phyloP scores from a whole-genome alignment of 768 basidiomycete genomes.

The Naganishia vaughanmartiniae region DNA sequence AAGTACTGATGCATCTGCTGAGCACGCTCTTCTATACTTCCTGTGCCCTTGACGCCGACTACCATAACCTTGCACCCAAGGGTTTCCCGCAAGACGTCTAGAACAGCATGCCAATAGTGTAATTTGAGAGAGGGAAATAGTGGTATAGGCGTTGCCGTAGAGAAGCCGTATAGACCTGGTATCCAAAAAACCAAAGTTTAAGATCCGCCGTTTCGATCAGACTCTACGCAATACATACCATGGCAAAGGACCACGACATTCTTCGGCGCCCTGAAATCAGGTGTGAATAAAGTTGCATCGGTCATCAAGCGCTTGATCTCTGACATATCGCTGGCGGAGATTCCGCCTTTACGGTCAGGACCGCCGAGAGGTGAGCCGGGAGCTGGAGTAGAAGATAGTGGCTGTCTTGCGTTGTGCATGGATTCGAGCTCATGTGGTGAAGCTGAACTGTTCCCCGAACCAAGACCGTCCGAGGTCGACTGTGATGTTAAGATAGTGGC shows the following conservation, averaged over 20 bases:
- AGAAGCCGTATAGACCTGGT: slow-evolving; percentile 87
- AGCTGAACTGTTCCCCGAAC: background rate
- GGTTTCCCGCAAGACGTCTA: slow-evolving; percentile 71
- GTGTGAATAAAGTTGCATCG: slow-evolving; percentile 75
- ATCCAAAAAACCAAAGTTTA: slow-evolving; percentile 41
- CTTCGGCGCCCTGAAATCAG: slow-evolving; percentile 68
- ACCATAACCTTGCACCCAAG: slow-evolving; percentile 94
- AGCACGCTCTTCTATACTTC: slow-evolving; percentile 79
- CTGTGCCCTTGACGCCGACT: slow-evolving; percentile 88
- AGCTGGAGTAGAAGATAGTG: slow-evolving; percentile 6
- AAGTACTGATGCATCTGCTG: slow-evolving; percentile 72
- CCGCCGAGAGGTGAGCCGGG: slow-evolving; percentile 32
- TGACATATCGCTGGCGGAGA: slow-evolving; percentile 23
- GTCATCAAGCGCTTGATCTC: slow-evolving; percentile 59
- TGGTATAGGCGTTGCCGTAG: slow-evolving; percentile 72
- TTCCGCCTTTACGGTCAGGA: slow-evolving; percentile 30
- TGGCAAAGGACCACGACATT: slow-evolving; percentile 94
- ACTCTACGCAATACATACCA: slow-evolving; percentile 59
- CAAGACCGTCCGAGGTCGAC: background rate
- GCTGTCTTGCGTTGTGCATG: background rate
- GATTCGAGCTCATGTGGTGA: slow-evolving; percentile 2
- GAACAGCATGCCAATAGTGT: slow-evolving; percentile 91
- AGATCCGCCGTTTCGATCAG: background rate
- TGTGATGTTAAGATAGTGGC: background rate
- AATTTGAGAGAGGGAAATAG: slow-evolving; percentile 77